Evolutionary conservation across 2,329 filamentous ascomycete genomes (phyloP).

Genomic region (Westerdykella aurantiaca): DNA sequence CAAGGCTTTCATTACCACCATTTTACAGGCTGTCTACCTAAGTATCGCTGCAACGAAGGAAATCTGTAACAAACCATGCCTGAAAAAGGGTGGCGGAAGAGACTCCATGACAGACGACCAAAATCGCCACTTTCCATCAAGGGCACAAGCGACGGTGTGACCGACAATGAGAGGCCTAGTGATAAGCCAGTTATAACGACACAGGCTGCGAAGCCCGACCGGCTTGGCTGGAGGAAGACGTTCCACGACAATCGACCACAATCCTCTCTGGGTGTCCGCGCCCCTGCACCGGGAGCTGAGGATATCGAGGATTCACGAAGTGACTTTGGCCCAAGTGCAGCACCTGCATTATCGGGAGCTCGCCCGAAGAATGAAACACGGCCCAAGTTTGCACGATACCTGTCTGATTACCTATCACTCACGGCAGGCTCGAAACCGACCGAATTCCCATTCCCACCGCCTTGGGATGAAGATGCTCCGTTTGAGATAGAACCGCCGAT

Average conservation of each 20-base stretch:
- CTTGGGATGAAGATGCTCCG: slow-evolving; percentile 22
- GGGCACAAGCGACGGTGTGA: not conserved
- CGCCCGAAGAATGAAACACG: slow-evolving; percentile 28
- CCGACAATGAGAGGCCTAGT: no score
- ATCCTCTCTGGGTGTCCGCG: slow-evolving; percentile 13
- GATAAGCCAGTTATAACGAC: no score
- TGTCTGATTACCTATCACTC: slow-evolving; percentile 28
- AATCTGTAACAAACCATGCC: not conserved
- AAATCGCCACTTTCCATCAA: slow-evolving; percentile 3
- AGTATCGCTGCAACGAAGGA: no score
- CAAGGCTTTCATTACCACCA: no score
- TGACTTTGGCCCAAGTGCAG: slow-evolving; percentile 24
- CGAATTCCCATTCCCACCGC: slow-evolving; percentile 22
- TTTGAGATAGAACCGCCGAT: slow-evolving; percentile 11
- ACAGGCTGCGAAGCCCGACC: not conserved
- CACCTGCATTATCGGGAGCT: slow-evolving; percentile 12
- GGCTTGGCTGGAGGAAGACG: slow-evolving; percentile 18
- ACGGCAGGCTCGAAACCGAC: slow-evolving; percentile 15
- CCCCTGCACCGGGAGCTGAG: slow-evolving; percentile 16
- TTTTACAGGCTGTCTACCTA: no score
- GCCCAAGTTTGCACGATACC: slow-evolving; percentile 39
- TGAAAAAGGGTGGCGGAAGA: slow-evolving; percentile 6
- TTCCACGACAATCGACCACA: slow-evolving; percentile 17
- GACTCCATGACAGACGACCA: slow-evolving; percentile 1
- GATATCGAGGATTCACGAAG: slow-evolving; percentile 20